Percentiles rank a stretch among this genome's conserved stretches.
phyloP scores from a whole-genome alignment of 2,329 filamentous ascomycete species.

The Neofusicoccum ribis region DNA sequence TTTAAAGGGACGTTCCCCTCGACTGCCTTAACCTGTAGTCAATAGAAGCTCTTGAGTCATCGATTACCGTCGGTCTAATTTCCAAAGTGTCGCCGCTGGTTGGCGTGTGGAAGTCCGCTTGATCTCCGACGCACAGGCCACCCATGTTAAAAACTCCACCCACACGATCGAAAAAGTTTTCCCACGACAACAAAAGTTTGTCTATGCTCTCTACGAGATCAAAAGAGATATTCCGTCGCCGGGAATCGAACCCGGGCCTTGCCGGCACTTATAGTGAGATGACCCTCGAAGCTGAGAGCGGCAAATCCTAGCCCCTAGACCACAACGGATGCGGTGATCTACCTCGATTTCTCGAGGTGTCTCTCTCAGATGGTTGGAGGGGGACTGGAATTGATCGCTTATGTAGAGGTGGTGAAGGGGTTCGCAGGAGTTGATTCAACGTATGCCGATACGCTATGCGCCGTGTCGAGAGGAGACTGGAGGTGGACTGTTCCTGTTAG shows the following conservation, averaged over 20 bases:
- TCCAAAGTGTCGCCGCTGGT: not conserved
- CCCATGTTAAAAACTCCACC: not conserved
- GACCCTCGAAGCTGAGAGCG: constrained; percentile 30
- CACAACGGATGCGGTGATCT: constrained; percentile 22
- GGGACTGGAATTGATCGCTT: not conserved
- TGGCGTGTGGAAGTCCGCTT: not conserved
- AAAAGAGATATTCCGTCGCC: constrained; percentile 31
- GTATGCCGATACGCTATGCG: no score
- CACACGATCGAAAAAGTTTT: not conserved
- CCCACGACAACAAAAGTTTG: not conserved
- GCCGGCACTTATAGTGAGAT: constrained; percentile 27
- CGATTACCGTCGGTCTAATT: not conserved
- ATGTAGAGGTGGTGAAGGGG: not conserved
- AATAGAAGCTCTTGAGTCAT: not conserved
- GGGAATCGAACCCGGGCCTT: constrained; percentile 39
- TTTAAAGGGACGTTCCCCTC: not conserved
- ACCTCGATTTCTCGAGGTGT: not conserved
- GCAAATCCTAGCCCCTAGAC: constrained; percentile 38
- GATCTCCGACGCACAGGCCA: not conserved
- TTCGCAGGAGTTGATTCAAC: no score
- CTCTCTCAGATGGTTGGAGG: not conserved
- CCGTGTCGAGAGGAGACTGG: no score
- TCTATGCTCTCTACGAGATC: not conserved
- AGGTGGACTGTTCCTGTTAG: no score
- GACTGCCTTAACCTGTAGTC: not conserved